These are phyloP conservation scores for Backusella morwellensis DNA, from an alignment of 192 early-diverging fungal species.

Conservation along the genomic window DNA sequence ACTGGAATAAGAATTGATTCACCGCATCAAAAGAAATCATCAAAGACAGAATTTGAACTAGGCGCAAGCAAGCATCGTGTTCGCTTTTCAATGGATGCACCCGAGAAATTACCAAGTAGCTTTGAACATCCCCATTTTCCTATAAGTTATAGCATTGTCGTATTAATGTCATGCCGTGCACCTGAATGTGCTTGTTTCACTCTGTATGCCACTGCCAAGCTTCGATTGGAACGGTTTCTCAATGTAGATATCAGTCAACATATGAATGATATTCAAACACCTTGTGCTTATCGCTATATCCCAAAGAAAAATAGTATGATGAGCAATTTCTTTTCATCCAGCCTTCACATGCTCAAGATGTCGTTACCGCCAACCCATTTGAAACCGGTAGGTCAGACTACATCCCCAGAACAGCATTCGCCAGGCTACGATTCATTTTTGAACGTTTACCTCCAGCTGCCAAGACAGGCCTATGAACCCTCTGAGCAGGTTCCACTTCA, in stretches of 20 bases:
- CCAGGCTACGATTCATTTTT: background rate
- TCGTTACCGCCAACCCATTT: background rate
- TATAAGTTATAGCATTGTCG: background rate
- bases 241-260: background rate
- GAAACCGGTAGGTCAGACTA: background rate
- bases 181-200: background rate
- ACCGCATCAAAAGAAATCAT: background rate
- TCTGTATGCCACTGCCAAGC: background rate
- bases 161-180: background rate
- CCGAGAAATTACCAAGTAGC: background rate
- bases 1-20: background rate
- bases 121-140: slow-evolving; percentile 6
- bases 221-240: slow-evolving; percentile 1
- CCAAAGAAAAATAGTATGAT: background rate
- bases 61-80: background rate
- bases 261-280: background rate
- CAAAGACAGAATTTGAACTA: slow-evolving; percentile 4
- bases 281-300: background rate
- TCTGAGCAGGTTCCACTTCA: background rate
- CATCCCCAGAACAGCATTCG: background rate
- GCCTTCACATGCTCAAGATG: background rate
- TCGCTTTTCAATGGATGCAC: background rate
- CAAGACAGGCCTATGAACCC: background rate
- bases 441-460: background rate
- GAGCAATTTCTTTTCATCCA: background rate